Evolutionary conservation across 805 yeast species (phyloP), one percentile per base, ranked within the genome.

Genomic region (Tetrapisispora namnaoensis): DNA sequence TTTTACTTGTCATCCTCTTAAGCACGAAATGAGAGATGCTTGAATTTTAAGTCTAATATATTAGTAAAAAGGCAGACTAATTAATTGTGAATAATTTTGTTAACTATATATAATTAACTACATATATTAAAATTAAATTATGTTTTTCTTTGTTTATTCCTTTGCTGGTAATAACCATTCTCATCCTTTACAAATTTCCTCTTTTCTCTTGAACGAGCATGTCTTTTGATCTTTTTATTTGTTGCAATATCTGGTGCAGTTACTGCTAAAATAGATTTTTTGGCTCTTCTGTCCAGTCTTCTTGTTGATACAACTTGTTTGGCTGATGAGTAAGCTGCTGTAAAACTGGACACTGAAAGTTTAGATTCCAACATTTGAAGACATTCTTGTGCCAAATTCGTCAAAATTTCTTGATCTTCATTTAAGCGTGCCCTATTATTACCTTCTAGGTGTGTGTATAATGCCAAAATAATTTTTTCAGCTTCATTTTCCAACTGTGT

Each of bases 201-300:
- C 72, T 83, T 86, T 53, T 85, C 93, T 63, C 90, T 79, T 28
- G 78, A 75, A 57, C 82, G 77, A 37, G 74, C 79, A 68, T 90
- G 95, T 64, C 85, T 86, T 67, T 74, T 82, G 59, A 86, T 60
- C 68, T 84, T 86, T 65, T 86, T 78, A 55, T 75, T 77, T 1
- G 96, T 93, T n/a, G 87, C 82, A 39, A 77, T 67, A 16, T 84
- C 95, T 0, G 98, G 98, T 4, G 83, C 85, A 20, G 74, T 76
- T 11, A 90, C 73, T 2, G 88, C 84, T 61, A 87, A 68, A 50
- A 84, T 82, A 0, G 95, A 84, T 49, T 89, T 74, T 60, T 82
- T 83, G 0, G 85, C 76, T 61, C 75, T 80, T 66, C 97, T 79
- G 44, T 87, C 95, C 50, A 76, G 75, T 59, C 97, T 77, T 64